Percentiles rank a stretch among this genome's conserved stretches.
Evolutionary conservation across 768 basidiomycete species (phyloP).

Genomic region (Clitopilus hobsonii): DNA sequence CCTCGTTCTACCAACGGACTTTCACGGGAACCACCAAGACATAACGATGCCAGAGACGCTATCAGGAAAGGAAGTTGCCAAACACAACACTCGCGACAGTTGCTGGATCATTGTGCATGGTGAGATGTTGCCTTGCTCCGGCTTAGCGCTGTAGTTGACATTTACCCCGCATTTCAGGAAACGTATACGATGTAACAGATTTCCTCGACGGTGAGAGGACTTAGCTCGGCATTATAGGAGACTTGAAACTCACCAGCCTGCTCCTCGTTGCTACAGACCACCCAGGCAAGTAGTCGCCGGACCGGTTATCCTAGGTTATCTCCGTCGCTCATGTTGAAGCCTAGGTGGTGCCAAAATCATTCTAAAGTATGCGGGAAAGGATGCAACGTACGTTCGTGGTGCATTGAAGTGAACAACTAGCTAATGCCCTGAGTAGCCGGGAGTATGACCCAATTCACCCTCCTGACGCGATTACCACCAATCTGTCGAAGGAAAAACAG

Average conservation of each 20-base stretch:
- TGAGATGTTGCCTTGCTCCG: slow-evolving; percentile 19
- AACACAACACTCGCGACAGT: slow-evolving; percentile 54
- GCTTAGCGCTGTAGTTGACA: not conserved
- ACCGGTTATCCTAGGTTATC: not conserved
- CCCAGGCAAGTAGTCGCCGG: slow-evolving; percentile 46
- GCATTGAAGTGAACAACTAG: not conserved
- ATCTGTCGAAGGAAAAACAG: slow-evolving; percentile 85
- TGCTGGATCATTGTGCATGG: slow-evolving; percentile 88
- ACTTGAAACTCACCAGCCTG: no score
- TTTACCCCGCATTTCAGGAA: slow-evolving; percentile 35
- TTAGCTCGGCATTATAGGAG: not conserved
- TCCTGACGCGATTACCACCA: slow-evolving; percentile 69
- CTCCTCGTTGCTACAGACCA: slow-evolving; percentile 40
- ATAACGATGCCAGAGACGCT: slow-evolving; percentile 16
- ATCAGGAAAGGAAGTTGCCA: slow-evolving; percentile 46
- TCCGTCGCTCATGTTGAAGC: slow-evolving; percentile 4
- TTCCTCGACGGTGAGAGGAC: slow-evolving; percentile 57
- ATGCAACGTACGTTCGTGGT: slow-evolving; percentile 64
- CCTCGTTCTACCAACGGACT: not conserved
- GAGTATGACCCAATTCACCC: slow-evolving; percentile 92
- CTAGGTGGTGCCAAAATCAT: slow-evolving; percentile 81
- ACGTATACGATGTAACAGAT: slow-evolving; percentile 76
- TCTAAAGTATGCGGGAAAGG: slow-evolving; percentile 84
- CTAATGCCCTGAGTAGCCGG: slow-evolving; percentile 31
- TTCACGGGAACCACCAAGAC: slow-evolving; percentile 31